Conservation (phyloP, 2,329 filamentous ascomycete genomes). For the Aureobasidium sp. region DNA sequence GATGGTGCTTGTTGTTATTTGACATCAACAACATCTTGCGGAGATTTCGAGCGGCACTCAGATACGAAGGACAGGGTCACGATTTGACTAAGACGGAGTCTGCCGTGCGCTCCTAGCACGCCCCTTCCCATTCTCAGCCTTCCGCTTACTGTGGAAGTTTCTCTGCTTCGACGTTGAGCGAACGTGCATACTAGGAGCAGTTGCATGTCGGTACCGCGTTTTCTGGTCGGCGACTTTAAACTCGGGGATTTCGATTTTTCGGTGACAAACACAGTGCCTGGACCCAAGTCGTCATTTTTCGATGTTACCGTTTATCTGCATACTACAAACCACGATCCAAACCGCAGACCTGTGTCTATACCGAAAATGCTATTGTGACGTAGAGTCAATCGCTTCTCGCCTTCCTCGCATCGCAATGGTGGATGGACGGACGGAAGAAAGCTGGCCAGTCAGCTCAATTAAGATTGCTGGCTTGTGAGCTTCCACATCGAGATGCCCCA, state of each 20-base stretch:
- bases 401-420: not conserved
- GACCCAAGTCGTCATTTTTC: not conserved
- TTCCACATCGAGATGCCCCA: not conserved
- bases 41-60: not conserved
- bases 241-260: too few species aligned
- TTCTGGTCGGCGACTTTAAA: not conserved
- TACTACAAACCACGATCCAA: not conserved
- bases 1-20: not conserved
- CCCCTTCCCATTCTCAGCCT: not conserved
- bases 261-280: not conserved
- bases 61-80: constrained; percentile 1
- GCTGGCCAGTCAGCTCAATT: not conserved
- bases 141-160: not conserved
- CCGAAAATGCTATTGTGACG: not conserved
- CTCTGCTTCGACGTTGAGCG: not conserved
- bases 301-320: not conserved
- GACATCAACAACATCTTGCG: not conserved
- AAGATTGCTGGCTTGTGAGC: not conserved
- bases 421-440: not conserved
- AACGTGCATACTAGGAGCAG: not conserved
- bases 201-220: not conserved
- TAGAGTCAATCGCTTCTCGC: not conserved
- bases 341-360: not conserved
- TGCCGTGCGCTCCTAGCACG: not conserved
- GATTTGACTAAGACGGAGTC: not conserved